phyloP scores from a whole-genome alignment of 2,329 filamentous ascomycete genomes.

The Coleophoma cylindrospora region DNA sequence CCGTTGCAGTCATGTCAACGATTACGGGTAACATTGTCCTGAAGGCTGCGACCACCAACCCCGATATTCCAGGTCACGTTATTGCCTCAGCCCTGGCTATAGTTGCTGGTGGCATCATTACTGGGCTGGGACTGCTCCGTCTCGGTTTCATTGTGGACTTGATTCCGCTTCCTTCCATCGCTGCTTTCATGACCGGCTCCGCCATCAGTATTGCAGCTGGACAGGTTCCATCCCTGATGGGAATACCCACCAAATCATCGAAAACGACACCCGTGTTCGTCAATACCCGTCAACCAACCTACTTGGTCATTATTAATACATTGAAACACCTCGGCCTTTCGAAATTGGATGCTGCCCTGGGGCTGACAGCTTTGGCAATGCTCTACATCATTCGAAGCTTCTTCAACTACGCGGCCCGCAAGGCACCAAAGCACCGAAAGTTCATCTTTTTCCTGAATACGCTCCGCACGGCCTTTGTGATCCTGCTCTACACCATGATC shows the following conservation, averaged over 20 bases:
- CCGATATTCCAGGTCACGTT: slow-evolving; percentile 54
- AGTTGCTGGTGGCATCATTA: slow-evolving; percentile 71
- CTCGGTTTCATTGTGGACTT: slow-evolving; percentile 89
- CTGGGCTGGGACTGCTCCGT: slow-evolving; percentile 72
- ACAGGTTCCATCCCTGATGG: slow-evolving; percentile 78
- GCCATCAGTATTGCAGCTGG: slow-evolving; percentile 83
- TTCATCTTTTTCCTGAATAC: slow-evolving; percentile 88
- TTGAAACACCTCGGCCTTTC: slow-evolving; percentile 65
- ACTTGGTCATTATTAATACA: slow-evolving; percentile 77
- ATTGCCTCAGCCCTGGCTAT: slow-evolving; percentile 77
- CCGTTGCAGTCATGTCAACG: slow-evolving; percentile 92
- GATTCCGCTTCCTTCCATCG: slow-evolving; percentile 85
- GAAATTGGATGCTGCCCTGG: slow-evolving; percentile 79
- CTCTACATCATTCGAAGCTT: slow-evolving; percentile 69
- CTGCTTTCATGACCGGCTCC: slow-evolving; percentile 95
- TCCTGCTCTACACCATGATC: slow-evolving; percentile 86
- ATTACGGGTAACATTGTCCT: slow-evolving; percentile 78
- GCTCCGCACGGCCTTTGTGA: slow-evolving; percentile 84
- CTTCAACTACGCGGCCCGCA: slow-evolving; percentile 63
- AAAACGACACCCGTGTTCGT: slow-evolving; percentile 35
- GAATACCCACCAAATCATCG: slow-evolving; percentile 51
- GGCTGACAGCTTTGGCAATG: slow-evolving; percentile 72
- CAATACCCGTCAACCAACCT: slow-evolving; percentile 72
- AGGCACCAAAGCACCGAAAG: slow-evolving; percentile 64
- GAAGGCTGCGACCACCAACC: slow-evolving; percentile 51